Percentiles rank a stretch among this genome's conserved stretches.
phyloP scores from a whole-genome alignment of 148 eudicot species.

The Suaeda aralocaspica region DNA sequence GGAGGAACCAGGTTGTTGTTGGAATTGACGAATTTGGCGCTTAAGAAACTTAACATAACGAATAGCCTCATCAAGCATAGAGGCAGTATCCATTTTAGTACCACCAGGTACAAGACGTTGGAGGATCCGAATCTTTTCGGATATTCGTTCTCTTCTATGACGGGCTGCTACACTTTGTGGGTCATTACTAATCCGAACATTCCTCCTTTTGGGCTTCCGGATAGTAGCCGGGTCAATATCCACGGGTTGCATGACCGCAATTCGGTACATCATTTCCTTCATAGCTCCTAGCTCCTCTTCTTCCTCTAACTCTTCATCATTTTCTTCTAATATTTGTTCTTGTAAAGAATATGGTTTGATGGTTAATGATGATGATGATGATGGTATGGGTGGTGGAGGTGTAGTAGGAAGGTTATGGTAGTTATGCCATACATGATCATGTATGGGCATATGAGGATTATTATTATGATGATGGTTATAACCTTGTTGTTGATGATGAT shows the following conservation, averaged over 20 bases:
- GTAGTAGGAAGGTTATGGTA: slow-evolving; percentile 20
- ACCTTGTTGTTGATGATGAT: neutral
- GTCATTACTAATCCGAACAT: slow-evolving; percentile 74
- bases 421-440: slow-evolving; percentile 28
- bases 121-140: slow-evolving; percentile 75
- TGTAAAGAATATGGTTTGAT: slow-evolving; percentile 16
- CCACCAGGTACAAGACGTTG: slow-evolving; percentile 93
- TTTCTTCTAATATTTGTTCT: slow-evolving; percentile 3
- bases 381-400: slow-evolving; percentile 16
- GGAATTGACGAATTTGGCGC: slow-evolving; percentile 63
- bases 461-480: neutral
- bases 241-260: slow-evolving; percentile 95
- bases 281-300: slow-evolving; percentile 79
- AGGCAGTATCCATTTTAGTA: slow-evolving; percentile 88
- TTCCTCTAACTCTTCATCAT: slow-evolving; percentile 31
- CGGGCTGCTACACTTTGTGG: slow-evolving; percentile 94
- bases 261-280: slow-evolving; percentile 95
- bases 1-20: slow-evolving; percentile 15
- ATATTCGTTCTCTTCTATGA: slow-evolving; percentile 69
- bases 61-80: slow-evolving; percentile 88
- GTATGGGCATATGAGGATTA: slow-evolving; percentile 7
- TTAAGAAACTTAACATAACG: slow-evolving; percentile 88
- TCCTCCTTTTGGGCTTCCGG: slow-evolving; percentile 66
- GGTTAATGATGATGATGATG: slow-evolving; percentile 2
- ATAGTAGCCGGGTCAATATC: slow-evolving; percentile 83